Percentiles rank a stretch among this genome's conserved stretches.
Conservation (phyloP, 371 early-diverging fungal genomes). For the Apophysomyces ossiformis region DNA sequence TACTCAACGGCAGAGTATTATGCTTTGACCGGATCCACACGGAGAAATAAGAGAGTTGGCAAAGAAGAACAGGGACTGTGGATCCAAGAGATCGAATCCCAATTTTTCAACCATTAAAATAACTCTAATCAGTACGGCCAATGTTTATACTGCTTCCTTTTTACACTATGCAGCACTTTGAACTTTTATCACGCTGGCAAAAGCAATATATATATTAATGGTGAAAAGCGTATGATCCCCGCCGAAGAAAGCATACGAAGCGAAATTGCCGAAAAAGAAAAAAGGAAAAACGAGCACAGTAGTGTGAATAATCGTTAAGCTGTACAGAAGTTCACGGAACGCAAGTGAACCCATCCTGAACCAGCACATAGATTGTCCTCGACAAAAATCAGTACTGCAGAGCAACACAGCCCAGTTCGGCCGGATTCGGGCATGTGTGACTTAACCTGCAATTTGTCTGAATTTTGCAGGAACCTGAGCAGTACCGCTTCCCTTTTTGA, state of each 20-base stretch:
- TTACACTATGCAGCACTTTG: not conserved
- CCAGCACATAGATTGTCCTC: too few species aligned
- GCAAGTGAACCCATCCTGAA: too few species aligned
- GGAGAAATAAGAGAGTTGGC: not conserved
- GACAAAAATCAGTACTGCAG: too few species aligned
- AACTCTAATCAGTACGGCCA: not conserved
- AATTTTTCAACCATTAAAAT: constrained; percentile 2
- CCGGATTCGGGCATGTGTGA: too few species aligned
- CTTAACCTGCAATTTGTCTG: too few species aligned
- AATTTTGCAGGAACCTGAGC: not conserved
- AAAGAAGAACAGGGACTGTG: not conserved
- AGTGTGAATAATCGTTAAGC: not conserved
- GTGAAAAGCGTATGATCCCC: constrained; percentile 14
- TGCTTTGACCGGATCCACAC: constrained; percentile 7
- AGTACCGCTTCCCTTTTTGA: not conserved
- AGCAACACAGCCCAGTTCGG: too few species aligned
- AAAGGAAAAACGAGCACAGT: not conserved
- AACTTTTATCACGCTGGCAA: not conserved
- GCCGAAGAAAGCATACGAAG: not conserved
- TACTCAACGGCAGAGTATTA: not conserved
- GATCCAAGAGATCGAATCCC: not conserved
- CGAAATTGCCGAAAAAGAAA: too few species aligned
- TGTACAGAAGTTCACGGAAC: not conserved
- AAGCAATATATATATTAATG: constrained; percentile 15
- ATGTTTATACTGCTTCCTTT: not conserved